phyloP scores from a whole-genome alignment of 2,329 filamentous ascomycete genomes.

The Monosporascus sp. region DNA sequence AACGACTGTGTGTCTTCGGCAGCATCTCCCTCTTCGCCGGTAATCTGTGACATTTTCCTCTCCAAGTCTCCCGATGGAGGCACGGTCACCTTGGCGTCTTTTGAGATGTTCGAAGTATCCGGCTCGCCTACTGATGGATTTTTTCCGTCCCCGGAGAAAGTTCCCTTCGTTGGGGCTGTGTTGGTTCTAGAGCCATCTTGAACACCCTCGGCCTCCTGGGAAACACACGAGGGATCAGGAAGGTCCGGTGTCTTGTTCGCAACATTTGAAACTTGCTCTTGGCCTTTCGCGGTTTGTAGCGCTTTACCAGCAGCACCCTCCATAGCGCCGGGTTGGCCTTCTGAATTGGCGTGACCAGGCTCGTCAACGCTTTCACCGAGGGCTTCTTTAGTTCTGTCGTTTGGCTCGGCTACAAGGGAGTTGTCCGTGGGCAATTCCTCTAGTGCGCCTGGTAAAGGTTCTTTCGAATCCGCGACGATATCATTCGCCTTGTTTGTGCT shows the following conservation, averaged over 20 bases:
- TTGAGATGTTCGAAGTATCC: constrained; percentile 13
- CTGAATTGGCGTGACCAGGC: neutral
- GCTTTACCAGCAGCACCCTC: neutral
- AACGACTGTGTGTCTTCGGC: constrained; percentile 7
- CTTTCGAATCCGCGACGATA: constrained; percentile 1
- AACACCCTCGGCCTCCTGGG: constrained; percentile 15
- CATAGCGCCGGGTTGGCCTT: neutral
- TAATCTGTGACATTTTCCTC: neutral
- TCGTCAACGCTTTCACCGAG: neutral
- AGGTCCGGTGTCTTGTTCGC: neutral
- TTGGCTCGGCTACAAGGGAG: constrained; percentile 10
- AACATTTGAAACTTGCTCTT: neutral
- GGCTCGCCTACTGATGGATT: constrained; percentile 11
- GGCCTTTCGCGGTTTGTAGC: neutral
- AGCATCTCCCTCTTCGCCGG: neutral
- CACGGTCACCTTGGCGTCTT: constrained; percentile 10
- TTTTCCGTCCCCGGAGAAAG: neutral
- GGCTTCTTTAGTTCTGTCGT: constrained; percentile 8
- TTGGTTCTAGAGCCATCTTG: constrained; percentile 1
- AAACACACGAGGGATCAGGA: constrained; percentile 11
- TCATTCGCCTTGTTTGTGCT: constrained; percentile 4
- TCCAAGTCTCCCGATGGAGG: neutral
- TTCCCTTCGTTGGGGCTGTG: constrained; percentile 6
- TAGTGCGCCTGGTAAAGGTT: neutral
- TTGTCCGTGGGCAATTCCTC: constrained; percentile 17